A percentile compares a stretch with the other conserved stretches of the same genome.
These are phyloP conservation scores for Metschnikowia rubicola DNA, from an alignment of 805 yeast genomes.

Conservation along the genomic window DNA sequence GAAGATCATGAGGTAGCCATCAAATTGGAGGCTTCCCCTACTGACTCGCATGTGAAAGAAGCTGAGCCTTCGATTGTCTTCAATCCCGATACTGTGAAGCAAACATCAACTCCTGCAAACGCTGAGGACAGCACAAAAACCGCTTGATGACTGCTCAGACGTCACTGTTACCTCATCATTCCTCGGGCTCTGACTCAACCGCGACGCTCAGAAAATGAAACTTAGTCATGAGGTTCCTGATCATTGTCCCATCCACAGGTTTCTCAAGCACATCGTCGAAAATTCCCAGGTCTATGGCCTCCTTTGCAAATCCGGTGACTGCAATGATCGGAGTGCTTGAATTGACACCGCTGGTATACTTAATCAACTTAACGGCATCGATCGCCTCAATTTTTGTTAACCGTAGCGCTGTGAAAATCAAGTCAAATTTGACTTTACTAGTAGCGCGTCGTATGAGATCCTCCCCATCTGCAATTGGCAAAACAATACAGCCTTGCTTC, in stretches of 20 bases:
- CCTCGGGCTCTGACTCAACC: conserved; percentile 17
- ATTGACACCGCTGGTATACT: conserved; percentile 74
- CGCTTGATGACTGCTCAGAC: neutral
- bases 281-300: conserved; percentile 50
- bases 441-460: conserved; percentile 80
- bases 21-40: neutral
- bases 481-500: conserved; percentile 74
- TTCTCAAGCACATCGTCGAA: conserved; percentile 75
- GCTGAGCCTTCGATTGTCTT: neutral
- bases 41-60: neutral
- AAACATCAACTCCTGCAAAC: neutral
- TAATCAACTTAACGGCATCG: conserved; percentile 75
- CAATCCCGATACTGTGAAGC: neutral
- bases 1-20: neutral
- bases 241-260: conserved; percentile 42
- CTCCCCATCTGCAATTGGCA: conserved; percentile 73
- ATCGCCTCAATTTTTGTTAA: conserved; percentile 64
- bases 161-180: neutral
- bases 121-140: neutral
- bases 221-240: conserved; percentile 11
- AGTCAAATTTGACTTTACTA: conserved; percentile 77
- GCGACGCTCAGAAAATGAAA: conserved; percentile 12
- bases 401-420: conserved; percentile 73
- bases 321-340: conserved; percentile 75
- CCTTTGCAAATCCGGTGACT: conserved; percentile 65